Evolutionary conservation across 2,329 filamentous ascomycete genomes (phyloP).

Genomic region (Rachicladosporium sp.): DNA sequence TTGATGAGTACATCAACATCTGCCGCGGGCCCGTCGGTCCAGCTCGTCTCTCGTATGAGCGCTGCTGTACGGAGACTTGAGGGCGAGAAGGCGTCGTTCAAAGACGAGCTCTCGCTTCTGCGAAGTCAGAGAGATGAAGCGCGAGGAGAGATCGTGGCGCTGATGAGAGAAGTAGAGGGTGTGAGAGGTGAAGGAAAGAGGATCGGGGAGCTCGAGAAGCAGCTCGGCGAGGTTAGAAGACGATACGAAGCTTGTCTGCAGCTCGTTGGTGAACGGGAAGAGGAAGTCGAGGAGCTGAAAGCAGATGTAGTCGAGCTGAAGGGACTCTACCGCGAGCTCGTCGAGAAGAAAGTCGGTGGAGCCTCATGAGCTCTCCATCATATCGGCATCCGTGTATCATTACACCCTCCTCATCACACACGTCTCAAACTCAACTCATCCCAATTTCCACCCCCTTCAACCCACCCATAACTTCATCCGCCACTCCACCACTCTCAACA

Average conservation of each 20-base stretch:
- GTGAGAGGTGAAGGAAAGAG: constrained; percentile 49
- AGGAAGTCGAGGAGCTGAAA: constrained; percentile 79
- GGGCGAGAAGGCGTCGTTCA: constrained; percentile 76
- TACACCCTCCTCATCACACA: too few relatives aligned
- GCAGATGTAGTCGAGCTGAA: constrained; percentile 89
- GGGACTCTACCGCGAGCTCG: constrained; percentile 86
- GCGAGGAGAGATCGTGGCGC: constrained; percentile 72
- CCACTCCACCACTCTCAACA: constrained; percentile 64
- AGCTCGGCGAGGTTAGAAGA: constrained; percentile 56
- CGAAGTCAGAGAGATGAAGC: constrained; percentile 83
- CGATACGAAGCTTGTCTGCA: constrained; percentile 86
- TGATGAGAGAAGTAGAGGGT: constrained; percentile 77
- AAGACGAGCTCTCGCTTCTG: constrained; percentile 73
- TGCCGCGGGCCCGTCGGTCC: constrained; percentile 81
- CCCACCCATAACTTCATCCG: constrained; percentile 73
- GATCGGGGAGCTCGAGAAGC: constrained; percentile 52
- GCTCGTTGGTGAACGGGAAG: constrained; percentile 93
- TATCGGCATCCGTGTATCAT: too few relatives aligned
- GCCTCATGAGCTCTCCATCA: not conserved
- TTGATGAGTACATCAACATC: constrained; percentile 53
- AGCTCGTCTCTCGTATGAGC: constrained; percentile 92
- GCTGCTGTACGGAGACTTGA: constrained; percentile 83
- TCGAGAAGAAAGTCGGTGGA: constrained; percentile 41
- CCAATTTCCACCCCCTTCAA: constrained; percentile 57
- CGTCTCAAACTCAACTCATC: constrained; percentile 4